Evolutionary conservation across 306 rosid species (phyloP), one percentile per base, ranked within the genome.

Genomic region (Senna siamea): DNA sequence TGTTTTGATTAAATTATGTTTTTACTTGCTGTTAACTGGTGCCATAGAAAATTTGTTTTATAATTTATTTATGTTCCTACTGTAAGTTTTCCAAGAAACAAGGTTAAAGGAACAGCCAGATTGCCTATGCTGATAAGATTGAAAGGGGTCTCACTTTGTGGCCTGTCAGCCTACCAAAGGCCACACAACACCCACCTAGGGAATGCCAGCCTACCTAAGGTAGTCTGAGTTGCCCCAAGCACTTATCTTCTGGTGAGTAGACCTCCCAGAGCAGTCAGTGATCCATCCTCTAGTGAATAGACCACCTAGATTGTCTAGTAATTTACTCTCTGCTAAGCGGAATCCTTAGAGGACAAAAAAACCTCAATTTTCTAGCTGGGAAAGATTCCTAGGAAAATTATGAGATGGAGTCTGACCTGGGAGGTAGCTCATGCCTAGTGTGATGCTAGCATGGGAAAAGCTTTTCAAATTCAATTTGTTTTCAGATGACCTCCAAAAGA

Each of bases 31-130:
- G 7, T 52, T 54, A 8, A 18, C 13, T 66, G 48, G 19, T 57
- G 69, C 22, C n/a, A 30, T 43, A 43, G 4, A 41, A 48, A 75
- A 23, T 37, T 69, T 7, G 44, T 58, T 58, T 14, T 69, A 30
- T 58, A 4, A 46, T 66, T 76, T 14, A 50, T 67, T 46, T 15
- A 34, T 64, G 8, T 34, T 55, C 68, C 50, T 14, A 37, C 17
- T 1, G 20, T 19, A 37, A 17, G 32, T 18, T 18, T 26, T 18
- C 30, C 17, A 17, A 37, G 47, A 61, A 62, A 62, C 68, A 9
- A 17, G 48, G 48, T 38, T 26, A 5, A 22, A 18, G 13, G 50
- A 40, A 62, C 44, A 43, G 32, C 17, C 14, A 62, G 51, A 62
- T 17, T 6, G 8, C 17, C 48, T 62, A 18, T 28, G 9, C 7